A percentile compares a stretch with the other conserved stretches of the same genome.
These are phyloP conservation scores for Pichia sp. DNA, from an alignment of 1,139 yeast genomes.

Conservation along the genomic window DNA sequence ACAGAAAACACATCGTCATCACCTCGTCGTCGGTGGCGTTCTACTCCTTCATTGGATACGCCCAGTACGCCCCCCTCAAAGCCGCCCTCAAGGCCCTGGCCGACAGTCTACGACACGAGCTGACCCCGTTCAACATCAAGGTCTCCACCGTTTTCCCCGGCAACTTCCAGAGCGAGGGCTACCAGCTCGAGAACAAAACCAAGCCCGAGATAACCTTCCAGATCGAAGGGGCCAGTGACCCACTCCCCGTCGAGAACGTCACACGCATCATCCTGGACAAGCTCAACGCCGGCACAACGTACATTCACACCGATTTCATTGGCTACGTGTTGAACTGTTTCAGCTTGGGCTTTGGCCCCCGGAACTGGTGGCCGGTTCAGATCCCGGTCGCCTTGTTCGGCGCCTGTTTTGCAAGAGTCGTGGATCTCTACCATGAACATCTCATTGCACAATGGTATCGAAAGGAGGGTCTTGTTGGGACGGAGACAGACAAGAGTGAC, in stretches of 20 bases:
- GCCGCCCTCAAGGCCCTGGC: conserved; percentile 74
- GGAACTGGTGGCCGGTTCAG: conserved; percentile 54
- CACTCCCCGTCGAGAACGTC: conserved; percentile 68
- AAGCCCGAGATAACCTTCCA: conserved; percentile 78
- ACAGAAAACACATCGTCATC: conserved; percentile 56
- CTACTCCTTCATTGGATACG: conserved; percentile 86
- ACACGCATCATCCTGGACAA: conserved; percentile 50
- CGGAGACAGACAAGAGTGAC: too few species aligned
- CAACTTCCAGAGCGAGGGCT: conserved; percentile 86
- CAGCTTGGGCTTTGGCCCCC: conserved; percentile 64
- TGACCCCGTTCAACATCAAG: conserved; percentile 56
- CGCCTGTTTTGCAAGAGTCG: conserved; percentile 59
- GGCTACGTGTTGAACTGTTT: conserved; percentile 77
- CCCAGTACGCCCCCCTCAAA: conserved; percentile 85
- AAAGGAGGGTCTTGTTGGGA: too few species aligned
- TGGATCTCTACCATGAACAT: conserved; percentile 44
- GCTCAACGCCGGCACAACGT: conserved; percentile 61
- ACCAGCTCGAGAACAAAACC: conserved; percentile 65
- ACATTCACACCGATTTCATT: conserved; percentile 72
- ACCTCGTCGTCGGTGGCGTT: conserved; percentile 79
- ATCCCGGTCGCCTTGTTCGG: conserved; percentile 42
- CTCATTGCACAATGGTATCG: conserved; percentile 47
- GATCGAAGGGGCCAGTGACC: conserved; percentile 78
- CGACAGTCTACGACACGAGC: conserved; percentile 75
- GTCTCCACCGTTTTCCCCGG: conserved; percentile 75